Percentiles rank a stretch among this genome's conserved stretches.
phyloP scores from a whole-genome alignment of 2,329 filamentous ascomycete species.

The Colletotrichum filicis region DNA sequence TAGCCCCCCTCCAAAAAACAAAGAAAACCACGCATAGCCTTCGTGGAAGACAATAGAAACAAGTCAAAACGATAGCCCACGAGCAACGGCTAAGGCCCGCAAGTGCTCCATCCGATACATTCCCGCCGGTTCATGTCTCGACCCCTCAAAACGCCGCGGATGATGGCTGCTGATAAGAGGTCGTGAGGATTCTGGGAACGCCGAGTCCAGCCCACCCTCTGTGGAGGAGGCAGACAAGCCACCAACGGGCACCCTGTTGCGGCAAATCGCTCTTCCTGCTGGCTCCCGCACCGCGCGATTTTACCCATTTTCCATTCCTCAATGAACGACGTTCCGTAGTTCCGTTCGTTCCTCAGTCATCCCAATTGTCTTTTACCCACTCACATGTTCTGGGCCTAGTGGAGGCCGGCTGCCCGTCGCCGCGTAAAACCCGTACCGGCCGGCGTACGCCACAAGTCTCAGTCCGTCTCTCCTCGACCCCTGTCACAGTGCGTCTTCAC shows the following conservation, averaged over 20 bases:
- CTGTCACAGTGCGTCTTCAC: conserved; percentile 18
- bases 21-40: not conserved
- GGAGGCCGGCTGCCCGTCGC: not conserved
- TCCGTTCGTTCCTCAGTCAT: not conserved
- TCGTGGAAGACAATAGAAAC: conserved; percentile 13
- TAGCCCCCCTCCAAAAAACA: not conserved
- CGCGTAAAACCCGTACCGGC: conserved; percentile 24
- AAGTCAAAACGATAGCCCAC: conserved; percentile 7
- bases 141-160: not conserved
- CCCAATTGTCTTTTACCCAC: not conserved
- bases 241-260: conserved; percentile 2
- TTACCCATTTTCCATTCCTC: conserved; percentile 7
- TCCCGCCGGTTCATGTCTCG: conserved; percentile 9
- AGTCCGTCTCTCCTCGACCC: conserved; percentile 13
- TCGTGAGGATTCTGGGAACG: not conserved
- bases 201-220: conserved; percentile 1
- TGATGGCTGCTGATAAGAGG: not conserved
- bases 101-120: conserved; percentile 32
- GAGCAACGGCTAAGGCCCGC: not conserved
- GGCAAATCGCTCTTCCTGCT: not conserved
- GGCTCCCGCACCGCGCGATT: not conserved
- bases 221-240: not conserved
- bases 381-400: not conserved
- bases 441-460: conserved; percentile 18
- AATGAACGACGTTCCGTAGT: not conserved